Evolutionary conservation across 805 yeast genomes (phyloP), one percentile per base, ranked within the genome.

Genomic region (Sugiyamaella americana): DNA sequence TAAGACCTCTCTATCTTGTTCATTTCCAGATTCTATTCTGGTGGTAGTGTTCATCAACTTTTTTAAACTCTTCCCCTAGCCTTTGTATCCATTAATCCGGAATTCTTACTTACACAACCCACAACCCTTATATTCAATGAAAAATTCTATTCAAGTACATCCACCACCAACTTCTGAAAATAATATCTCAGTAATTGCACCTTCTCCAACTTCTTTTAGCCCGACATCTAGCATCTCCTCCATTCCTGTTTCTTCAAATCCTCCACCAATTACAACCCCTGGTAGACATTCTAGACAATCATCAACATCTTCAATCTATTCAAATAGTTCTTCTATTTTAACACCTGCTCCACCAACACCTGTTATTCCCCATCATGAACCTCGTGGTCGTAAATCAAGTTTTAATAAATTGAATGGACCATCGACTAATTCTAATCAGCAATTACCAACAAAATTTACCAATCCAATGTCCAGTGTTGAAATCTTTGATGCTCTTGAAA

Each of bases 401-500:
- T 26, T 26, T 8, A 26, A 26, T 13, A 26, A 26, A 8, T 8
- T 8, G 13, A 13, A 13, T 8, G 32, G 32, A 26, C 8, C 13
- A 8, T 26, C 32, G 13, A 26, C 32, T 8, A 26, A 8, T 8
- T 13, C 13, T 8, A 13, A 8, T 26, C 11, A 13, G 11, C 32
- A 26, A 17, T 17, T 11, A 26, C 49, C 37, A 26, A 44, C 23
- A 23, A 36, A 22, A 21, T 22, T 22, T 26, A 40, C 47, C 10
- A 21, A 18, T 19, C 50, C 52, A 8, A 23, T 23, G 37, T 40
- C 36, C n/a, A 29, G 32, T 19, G 58, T 52, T 2, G 60, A 60
- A 30, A 76, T 62, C 2, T 59, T 50, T 40, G 67, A 63, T 43
- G 58, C 59, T 18, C 50, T 83, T 80, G 89, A 83, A 56, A 70